A percentile compares a stretch with the other conserved stretches of the same genome.
These are phyloP conservation scores for Penstemon eatonii DNA, from an alignment of 257 asterid genomes.

Conservation along the genomic window DNA sequence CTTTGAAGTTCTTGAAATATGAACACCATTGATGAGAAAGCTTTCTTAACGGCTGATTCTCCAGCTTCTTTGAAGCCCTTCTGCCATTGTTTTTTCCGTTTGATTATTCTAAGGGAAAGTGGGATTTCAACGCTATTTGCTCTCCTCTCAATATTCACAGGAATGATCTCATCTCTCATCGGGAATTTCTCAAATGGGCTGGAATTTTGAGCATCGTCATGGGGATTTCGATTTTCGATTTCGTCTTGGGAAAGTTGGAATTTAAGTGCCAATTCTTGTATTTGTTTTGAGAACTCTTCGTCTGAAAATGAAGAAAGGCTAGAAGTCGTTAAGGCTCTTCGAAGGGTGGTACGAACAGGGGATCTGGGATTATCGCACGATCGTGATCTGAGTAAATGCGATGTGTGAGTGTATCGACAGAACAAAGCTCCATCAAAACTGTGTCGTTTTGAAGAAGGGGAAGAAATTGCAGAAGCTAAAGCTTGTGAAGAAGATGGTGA, in stretches of 20 bases:
- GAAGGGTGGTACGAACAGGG: slow-evolving; percentile 28
- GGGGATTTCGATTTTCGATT: slow-evolving; percentile 29
- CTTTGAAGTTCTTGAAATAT: slow-evolving; percentile 86
- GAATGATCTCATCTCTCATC: slow-evolving; percentile 52
- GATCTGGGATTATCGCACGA: slow-evolving; percentile 41
- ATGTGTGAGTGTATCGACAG: slow-evolving; percentile 42
- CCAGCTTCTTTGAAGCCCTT: slow-evolving; percentile 61
- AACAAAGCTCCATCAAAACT: slow-evolving; percentile 51
- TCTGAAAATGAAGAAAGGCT: slow-evolving; percentile 75
- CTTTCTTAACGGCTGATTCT: slow-evolving; percentile 74
- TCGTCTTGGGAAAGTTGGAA: slow-evolving; percentile 43
- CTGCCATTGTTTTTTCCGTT: slow-evolving; percentile 78
- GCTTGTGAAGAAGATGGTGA: slow-evolving; percentile 78
- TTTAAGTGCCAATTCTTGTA: slow-evolving; percentile 48
- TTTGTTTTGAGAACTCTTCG: slow-evolving; percentile 68
- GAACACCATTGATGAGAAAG: slow-evolving; percentile 94
- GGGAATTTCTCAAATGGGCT: slow-evolving; percentile 46
- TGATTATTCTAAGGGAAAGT: slow-evolving; percentile 73
- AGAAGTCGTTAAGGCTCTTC: slow-evolving; percentile 53
- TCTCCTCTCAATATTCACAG: slow-evolving; percentile 61
- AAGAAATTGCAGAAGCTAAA: slow-evolving; percentile 57
- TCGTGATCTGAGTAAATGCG: slow-evolving; percentile 46
- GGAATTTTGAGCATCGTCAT: slow-evolving; percentile 31
- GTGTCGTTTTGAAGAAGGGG: slow-evolving; percentile 56
- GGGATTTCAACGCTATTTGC: slow-evolving; percentile 79